Evolutionary conservation across 129 eudicot genomes (phyloP).

Genomic region (Tagetes erecta): DNA sequence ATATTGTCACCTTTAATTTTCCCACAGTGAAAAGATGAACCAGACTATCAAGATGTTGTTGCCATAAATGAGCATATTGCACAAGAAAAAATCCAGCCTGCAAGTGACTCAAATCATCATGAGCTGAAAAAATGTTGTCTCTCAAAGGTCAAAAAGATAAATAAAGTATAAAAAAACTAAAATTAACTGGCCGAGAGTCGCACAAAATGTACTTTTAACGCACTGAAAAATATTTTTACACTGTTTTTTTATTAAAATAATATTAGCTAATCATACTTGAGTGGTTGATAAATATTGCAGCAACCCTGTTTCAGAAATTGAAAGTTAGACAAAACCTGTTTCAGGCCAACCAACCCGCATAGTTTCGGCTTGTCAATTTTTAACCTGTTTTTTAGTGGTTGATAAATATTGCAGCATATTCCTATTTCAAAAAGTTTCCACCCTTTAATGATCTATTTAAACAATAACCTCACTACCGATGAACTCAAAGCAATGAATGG

Average conservation of each 20-base stretch:
- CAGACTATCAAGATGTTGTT: constrained; percentile 75
- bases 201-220: not conserved
- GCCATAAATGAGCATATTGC: constrained; percentile 89
- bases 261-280: constrained; percentile 1
- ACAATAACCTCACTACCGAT: not conserved
- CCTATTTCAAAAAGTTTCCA: not conserved
- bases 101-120: constrained; percentile 22
- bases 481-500: not conserved
- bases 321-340: not conserved
- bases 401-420: not conserved
- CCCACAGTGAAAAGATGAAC: constrained; percentile 59
- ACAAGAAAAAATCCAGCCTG: constrained; percentile 92
- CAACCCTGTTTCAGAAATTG: not conserved
- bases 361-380: not conserved
- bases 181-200: not conserved
- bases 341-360: not conserved
- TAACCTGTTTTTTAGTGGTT: too few relatives aligned
- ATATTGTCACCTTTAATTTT: constrained; percentile 64
- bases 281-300: too few relatives aligned
- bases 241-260: not conserved
- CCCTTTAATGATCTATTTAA: not conserved
- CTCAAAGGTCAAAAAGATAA: not conserved
- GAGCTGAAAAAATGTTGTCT: constrained; percentile 3
- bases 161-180: not conserved
- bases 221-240: not conserved